phyloP scores from a whole-genome alignment of 176 grass and related monocot genomes.

The Oryza meridionalis region DNA sequence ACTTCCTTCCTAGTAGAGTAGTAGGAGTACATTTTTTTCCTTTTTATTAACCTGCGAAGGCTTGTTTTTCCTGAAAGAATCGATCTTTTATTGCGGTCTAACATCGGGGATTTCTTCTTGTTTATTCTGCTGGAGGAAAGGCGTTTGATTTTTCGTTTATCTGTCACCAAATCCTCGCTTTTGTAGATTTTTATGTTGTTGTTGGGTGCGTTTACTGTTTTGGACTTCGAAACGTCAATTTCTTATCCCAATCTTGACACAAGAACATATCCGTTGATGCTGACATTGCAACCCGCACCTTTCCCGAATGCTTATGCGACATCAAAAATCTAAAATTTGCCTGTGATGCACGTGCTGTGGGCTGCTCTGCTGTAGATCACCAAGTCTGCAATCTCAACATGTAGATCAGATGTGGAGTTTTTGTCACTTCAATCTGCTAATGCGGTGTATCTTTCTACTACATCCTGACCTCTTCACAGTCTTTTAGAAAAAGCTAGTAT shows the following conservation, averaged over 20 bases:
- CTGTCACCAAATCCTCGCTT: neutral
- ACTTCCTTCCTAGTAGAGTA: too few species aligned
- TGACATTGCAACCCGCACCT: neutral
- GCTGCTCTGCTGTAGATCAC: neutral
- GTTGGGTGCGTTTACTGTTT: neutral
- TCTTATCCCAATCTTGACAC: neutral
- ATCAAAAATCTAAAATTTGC: slow-evolving; percentile 24
- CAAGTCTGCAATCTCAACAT: slow-evolving; percentile 30
- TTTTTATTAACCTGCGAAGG: neutral
- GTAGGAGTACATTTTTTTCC: too few species aligned
- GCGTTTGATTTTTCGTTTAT: neutral
- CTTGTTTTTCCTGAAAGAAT: too few species aligned
- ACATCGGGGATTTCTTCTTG: neutral
- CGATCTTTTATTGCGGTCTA: neutral
- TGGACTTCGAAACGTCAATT: neutral
- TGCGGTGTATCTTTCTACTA: neutral
- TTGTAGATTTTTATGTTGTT: slow-evolving; percentile 17
- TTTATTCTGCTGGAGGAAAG: neutral
- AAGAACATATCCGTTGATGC: neutral
- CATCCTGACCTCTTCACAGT: neutral
- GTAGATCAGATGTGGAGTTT: slow-evolving; percentile 24
- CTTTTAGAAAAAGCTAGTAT: neutral
- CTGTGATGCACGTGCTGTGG: neutral
- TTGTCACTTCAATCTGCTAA: slow-evolving; percentile 13
- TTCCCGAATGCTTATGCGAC: slow-evolving; percentile 22